A percentile compares a stretch with the other conserved stretches of the same genome.
Conservation (phyloP, 2,329 filamentous ascomycete species). For the Neopestalotiopsis rosae region DNA sequence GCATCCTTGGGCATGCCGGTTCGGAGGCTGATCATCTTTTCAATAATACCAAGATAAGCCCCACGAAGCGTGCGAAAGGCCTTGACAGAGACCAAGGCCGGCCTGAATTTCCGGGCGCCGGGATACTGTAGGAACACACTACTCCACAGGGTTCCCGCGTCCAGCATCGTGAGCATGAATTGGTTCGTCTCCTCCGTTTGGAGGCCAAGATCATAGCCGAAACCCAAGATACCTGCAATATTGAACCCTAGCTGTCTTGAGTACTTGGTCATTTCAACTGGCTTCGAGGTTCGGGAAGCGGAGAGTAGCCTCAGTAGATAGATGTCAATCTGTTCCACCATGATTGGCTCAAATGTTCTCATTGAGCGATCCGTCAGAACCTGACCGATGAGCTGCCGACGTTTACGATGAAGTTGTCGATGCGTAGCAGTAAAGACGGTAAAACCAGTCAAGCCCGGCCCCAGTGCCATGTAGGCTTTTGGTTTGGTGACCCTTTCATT, state of each 20-base stretch:
- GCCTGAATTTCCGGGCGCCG: neutral
- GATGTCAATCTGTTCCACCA: constrained; percentile 25
- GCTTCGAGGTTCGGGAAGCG: neutral
- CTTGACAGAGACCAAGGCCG: constrained; percentile 11
- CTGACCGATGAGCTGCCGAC: constrained; percentile 24
- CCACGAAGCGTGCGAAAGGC: constrained; percentile 14
- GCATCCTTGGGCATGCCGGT: neutral
- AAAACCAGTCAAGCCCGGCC: constrained; percentile 22
- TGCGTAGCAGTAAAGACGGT: constrained; percentile 19
- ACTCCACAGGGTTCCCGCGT: constrained; percentile 20
- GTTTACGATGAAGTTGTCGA: constrained; percentile 23
- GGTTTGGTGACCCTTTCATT: constrained; percentile 26
- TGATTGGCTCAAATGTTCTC: constrained; percentile 26
- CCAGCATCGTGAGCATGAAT: constrained; percentile 22
- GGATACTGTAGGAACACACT: constrained; percentile 23
- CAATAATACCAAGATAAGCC: constrained; percentile 3
- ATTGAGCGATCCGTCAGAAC: constrained; percentile 25
- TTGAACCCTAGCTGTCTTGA: constrained; percentile 25
- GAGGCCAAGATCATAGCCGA: constrained; percentile 24
- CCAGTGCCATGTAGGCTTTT: neutral
- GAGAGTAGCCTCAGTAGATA: constrained; percentile 19
- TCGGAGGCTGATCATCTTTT: constrained; percentile 20
- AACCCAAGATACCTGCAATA: constrained; percentile 23
- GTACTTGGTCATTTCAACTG: constrained; percentile 23
- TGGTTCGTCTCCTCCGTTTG: constrained; percentile 25